Base-by-base conservation (phyloP, 768 basidiomycete genomes). In the Boletus patriciae region DNA sequence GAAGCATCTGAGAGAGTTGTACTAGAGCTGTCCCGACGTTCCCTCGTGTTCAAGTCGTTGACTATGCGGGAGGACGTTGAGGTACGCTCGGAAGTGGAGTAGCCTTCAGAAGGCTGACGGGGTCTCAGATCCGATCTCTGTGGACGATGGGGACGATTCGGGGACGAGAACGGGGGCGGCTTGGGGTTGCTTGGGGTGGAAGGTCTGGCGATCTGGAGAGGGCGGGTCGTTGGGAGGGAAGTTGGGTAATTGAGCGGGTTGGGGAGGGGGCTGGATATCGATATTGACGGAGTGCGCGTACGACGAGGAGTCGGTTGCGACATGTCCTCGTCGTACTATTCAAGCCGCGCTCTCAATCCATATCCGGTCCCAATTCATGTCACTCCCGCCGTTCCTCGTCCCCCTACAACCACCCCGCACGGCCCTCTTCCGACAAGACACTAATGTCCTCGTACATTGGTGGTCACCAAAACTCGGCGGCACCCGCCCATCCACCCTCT, bases 51-150 rank as follows among this genome's bases (percentile, higher is more conserved):
- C 41, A 67, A 58, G 54, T 73, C 73, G 48, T 64, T 66, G 45
- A 63, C 65, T 51, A 59, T 52, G 47, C 70, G 72, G 23, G 80
- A 81, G 33, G 79, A 78, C 6, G 73, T 70, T 16, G 81, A 83
- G 37, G 73, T 69, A 21, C 76, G 75, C 57, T 85, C 84, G 42
- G 81, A 80, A 31, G 66, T 72, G 42, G 81, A 79, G 59, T 82
- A 74, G 47, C 25, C 25, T 25, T 86, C 84, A 21, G 83, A 80
- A 51, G 73, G 69, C 54, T 76, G 73, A 34, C 85, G 78, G 51
- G 74, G 75, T 67, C 88, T 79, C 40, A 85, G 71, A 47, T 87
- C 88, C 15, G 87, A 89, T 66, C 87, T 76, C 66, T 83, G 82
- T 15, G 88, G 88, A 46, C 87, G 81, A 48, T 80, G 75, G 18